Evolutionary conservation across 1,139 yeast species (phyloP), one percentile per base, ranked within the genome.

Genomic region (Candida sojae): DNA sequence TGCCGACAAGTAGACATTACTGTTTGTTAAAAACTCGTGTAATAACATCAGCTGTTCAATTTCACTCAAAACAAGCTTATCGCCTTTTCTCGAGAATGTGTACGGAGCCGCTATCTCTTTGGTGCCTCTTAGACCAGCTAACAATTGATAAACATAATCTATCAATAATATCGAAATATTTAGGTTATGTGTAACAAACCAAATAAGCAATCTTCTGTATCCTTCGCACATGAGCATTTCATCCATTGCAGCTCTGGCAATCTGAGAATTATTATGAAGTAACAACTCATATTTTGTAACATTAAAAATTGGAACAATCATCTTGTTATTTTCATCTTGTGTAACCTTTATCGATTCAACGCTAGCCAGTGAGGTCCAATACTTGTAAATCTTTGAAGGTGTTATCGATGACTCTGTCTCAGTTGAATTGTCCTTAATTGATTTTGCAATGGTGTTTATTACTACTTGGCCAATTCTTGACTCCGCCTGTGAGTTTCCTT

Each of bases 141-240:
- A 68, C 13, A 86, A 61, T 57, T 84, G 87, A 61, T 77, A 84
- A 9, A 85, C 73, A 59, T 85, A 86, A 57, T 83, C 84, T 23
- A 75, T 68, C 32, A 68, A 57, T 12, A 81, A 70, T 40, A 82
- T 58, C 47, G 83, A 75, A 48, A 83, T 77, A 45, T 81, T 82
- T 31, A 83, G 59, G 42, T 78, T 73, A 59, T 83, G 88, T 1
- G 90, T 82, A 12, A 86, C 58, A 52, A 78, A 81, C 88, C 89
- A 84, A 35, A 86, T 81, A n/a, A 84, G 59, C 0, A 77, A 78
- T 36, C 89, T 64, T 52, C 91, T 71, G 54, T 74, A 77, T 0
- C 88, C 88, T 47, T 69, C 66, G 48, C 83, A 78, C 88, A 85
- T 84, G 44, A 86, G 67, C 73, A 86, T 68, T 62, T 86, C 92